Conservation (phyloP, 768 basidiomycete species). For the Psilocybe cyanescens region DNA sequence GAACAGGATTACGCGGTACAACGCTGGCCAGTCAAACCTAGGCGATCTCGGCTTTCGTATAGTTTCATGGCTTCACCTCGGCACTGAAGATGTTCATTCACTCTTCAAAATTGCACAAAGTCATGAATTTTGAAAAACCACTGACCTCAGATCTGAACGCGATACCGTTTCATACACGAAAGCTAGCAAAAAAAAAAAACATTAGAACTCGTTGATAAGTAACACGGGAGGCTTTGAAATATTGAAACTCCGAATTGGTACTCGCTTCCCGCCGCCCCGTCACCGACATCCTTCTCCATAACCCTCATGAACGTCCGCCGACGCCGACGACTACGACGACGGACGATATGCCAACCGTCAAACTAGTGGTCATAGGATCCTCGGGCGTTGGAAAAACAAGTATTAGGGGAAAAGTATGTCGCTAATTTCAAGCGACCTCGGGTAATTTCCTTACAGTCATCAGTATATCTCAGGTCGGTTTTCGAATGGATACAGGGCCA, state of each 20-base stretch:
- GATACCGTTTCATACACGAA: too few species aligned
- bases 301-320: constrained; percentile 6
- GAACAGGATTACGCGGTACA: too few species aligned
- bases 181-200: too few species aligned
- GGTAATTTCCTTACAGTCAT: background rate
- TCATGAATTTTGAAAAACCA: too few species aligned
- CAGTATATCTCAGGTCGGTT: constrained; percentile 82
- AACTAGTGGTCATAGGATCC: constrained; percentile 81
- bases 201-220: too few species aligned
- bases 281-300: background rate
- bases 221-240: background rate
- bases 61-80: too few species aligned
- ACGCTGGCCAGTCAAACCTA: too few species aligned
- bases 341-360: constrained; percentile 66
- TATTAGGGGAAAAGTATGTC: constrained; percentile 69
- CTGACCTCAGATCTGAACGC: too few species aligned
- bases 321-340: constrained; percentile 15
- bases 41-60: too few species aligned
- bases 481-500: constrained; percentile 77
- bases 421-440: background rate
- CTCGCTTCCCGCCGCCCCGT: background rate
- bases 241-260: background rate
- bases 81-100: too few species aligned
- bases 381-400: constrained; percentile 89
- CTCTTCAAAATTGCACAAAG: too few species aligned